Conservation (phyloP, 2,329 filamentous ascomycete genomes). For the Fusarium sp. region DNA sequence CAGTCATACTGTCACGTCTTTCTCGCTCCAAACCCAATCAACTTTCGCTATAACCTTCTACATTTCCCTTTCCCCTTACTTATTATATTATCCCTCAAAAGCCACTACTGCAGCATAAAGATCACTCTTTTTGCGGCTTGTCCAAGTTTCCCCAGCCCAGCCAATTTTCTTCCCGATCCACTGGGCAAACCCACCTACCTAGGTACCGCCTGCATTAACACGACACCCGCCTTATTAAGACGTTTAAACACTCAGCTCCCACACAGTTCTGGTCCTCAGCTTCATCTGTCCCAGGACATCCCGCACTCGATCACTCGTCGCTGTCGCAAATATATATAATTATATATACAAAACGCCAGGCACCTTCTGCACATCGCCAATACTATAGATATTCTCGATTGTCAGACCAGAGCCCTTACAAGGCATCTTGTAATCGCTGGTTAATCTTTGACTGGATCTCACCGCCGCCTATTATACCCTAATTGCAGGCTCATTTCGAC, state of each 20-base stretch:
- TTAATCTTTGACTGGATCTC: conserved; percentile 10
- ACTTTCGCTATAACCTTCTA: conserved; percentile 6
- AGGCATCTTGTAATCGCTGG: conserved; percentile 11
- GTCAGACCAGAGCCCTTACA: conserved; percentile 3
- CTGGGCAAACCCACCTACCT: conserved; percentile 25
- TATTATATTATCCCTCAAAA: conserved; percentile 24
- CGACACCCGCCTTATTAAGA: conserved; percentile 29
- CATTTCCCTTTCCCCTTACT: conserved; percentile 22
- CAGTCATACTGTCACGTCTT: conserved; percentile 18
- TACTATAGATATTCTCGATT: conserved; percentile 13
- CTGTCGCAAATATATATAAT: conserved; percentile 2
- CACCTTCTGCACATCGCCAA: conserved; percentile 7
- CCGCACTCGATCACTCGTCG: conserved; percentile 12
- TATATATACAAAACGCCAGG: conserved; percentile 14
- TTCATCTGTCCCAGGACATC: conserved; percentile 25
- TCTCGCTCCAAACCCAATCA: conserved; percentile 13
- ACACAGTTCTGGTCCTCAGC: conserved; percentile 19
- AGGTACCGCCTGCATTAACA: conserved; percentile 36
- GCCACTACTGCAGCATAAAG: conserved; percentile 8
- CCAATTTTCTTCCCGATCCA: conserved; percentile 41
- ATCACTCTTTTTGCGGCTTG: conserved; percentile 9
- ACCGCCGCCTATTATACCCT: conserved; percentile 28
- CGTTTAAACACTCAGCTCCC: conserved; percentile 38
- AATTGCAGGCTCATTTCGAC: conserved; percentile 16
- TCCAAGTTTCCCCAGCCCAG: conserved; percentile 27